These are phyloP conservation scores for Mucor circinelloides DNA, from an alignment of 371 early-diverging fungal species.

Conservation along the genomic window DNA sequence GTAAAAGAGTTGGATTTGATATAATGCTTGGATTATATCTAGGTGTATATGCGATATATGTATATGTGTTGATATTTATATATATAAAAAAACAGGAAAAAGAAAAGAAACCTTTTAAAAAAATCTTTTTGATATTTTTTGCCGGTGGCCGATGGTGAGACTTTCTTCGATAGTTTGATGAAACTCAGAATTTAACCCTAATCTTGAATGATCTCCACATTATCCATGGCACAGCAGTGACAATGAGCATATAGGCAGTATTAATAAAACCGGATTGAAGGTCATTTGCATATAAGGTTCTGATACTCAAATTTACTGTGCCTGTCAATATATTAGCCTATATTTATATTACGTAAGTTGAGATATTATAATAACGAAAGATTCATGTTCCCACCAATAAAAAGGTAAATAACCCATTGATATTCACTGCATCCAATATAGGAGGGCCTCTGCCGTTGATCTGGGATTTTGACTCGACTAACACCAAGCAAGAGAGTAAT, in stretches of 20 bases:
- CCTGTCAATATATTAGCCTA: slow-evolving; percentile 87
- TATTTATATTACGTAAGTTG: slow-evolving; percentile 1
- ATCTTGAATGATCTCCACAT: slow-evolving; percentile 19
- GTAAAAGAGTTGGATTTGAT: background rate
- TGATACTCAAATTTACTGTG: slow-evolving; percentile 69
- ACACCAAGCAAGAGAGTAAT: slow-evolving; percentile 53
- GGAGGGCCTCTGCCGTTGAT: slow-evolving; percentile 45
- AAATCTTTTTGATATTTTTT: slow-evolving; percentile 4
- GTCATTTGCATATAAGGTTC: slow-evolving; percentile 65
- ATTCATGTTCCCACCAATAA: slow-evolving; percentile 55
- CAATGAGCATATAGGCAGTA: slow-evolving; percentile 55
- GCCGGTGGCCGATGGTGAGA: background rate
- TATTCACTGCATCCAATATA: slow-evolving; percentile 73
- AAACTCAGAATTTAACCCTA: slow-evolving; percentile 29
- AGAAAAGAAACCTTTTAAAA: background rate
- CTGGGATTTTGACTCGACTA: slow-evolving; percentile 49
- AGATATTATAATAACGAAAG: background rate
- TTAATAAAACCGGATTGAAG: slow-evolving; percentile 55
- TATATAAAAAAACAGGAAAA: background rate
- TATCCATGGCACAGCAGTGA: slow-evolving; percentile 30
- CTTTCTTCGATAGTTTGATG: background rate
- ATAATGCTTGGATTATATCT: background rate
- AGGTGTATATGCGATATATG: background rate
- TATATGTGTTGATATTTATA: background rate
- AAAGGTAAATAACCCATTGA: slow-evolving; percentile 82